Evolutionary conservation across 768 basidiomycete genomes (phyloP).

Genomic region (Tulasnella sp.): DNA sequence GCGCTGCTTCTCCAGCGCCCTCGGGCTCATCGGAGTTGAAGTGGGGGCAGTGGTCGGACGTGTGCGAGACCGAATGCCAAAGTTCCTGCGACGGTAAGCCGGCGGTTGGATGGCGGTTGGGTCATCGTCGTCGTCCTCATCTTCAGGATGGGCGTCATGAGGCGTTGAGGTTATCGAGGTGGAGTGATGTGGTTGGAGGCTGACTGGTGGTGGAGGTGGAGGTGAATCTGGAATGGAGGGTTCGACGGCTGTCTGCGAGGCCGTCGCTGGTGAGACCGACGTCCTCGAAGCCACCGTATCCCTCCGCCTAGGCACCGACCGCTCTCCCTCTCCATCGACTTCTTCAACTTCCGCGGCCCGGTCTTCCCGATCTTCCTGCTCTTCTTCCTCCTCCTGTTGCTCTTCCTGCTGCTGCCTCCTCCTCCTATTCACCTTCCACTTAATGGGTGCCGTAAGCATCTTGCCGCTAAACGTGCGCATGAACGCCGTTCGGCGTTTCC

Average conservation of each 20-base stretch:
- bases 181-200: neutral
- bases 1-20: neutral
- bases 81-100: constrained; percentile 14
- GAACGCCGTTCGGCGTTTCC: neutral
- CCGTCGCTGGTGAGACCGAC: neutral
- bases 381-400: neutral
- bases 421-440: neutral
- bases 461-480: neutral
- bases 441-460: neutral
- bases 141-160: neutral
- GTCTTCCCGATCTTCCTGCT: neutral
- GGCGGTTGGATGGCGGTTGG: neutral
- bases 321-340: neutral
- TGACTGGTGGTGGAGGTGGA: neutral
- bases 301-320: neutral
- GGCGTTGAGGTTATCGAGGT: neutral
- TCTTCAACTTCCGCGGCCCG: neutral
- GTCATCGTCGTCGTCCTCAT: neutral
- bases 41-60: neutral
- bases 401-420: neutral
- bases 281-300: neutral
- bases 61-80: neutral
- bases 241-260: neutral
- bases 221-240: neutral
- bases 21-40: neutral